A percentile compares a stretch with the other conserved stretches of the same genome.
phyloP scores from a whole-genome alignment of 1,284 basidiomycete species.

The Marasmius oreades region DNA sequence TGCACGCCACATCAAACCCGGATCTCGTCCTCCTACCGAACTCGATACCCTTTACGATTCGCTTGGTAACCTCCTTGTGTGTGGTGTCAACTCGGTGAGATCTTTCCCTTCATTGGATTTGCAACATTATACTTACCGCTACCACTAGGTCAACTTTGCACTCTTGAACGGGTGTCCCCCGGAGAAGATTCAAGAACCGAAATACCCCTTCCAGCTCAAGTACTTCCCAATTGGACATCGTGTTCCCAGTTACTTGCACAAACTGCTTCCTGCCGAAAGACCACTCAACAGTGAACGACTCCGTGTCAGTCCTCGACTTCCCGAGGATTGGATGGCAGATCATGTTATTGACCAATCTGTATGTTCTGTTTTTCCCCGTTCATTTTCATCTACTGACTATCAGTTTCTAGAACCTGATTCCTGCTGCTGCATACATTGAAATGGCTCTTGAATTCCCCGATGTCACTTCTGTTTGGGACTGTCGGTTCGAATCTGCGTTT shows the following conservation, averaged over 20 bases:
- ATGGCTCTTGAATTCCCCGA: slow-evolving; percentile 4
- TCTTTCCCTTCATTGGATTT: not conserved
- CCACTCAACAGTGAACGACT: slow-evolving; percentile 2
- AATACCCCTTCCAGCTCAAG: not conserved
- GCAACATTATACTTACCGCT: not conserved
- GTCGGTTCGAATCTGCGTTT: slow-evolving; percentile 1
- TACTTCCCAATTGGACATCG: not conserved
- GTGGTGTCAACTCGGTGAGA: slow-evolving; percentile 1
- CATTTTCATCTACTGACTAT: not conserved
- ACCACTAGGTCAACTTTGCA: slow-evolving; percentile 1
- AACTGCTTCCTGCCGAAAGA: not conserved
- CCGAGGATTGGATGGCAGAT: not conserved
- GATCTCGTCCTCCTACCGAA: not conserved
- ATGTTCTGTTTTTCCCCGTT: not conserved
- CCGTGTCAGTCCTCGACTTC: slow-evolving; percentile 1
- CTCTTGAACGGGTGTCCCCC: slow-evolving; percentile 1
- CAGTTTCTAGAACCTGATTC: not conserved
- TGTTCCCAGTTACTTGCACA: not conserved
- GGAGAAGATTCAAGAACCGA: not conserved
- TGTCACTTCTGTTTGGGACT: slow-evolving; percentile 1
- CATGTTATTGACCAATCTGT: slow-evolving; percentile 3
- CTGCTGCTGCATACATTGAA: slow-evolving; percentile 2
- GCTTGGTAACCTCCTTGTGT: not conserved
- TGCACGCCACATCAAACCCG: not conserved
- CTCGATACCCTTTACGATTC: not conserved